These are phyloP conservation scores for Escovopsis sp. DNA, from an alignment of 2,329 filamentous ascomycete genomes.

Conservation along the genomic window DNA sequence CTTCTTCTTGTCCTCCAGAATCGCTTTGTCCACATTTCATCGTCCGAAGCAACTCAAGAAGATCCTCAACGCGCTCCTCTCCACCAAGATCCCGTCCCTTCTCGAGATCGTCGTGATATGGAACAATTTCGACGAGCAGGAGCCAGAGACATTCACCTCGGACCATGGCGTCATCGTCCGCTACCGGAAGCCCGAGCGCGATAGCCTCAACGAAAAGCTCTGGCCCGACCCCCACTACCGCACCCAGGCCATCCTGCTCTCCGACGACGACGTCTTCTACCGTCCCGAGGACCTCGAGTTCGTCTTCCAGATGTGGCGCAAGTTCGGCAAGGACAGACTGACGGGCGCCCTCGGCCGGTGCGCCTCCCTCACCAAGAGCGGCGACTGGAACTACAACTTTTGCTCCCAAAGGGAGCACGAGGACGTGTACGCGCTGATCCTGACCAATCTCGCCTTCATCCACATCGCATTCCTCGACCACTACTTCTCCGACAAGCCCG, in stretches of 20 bases:
- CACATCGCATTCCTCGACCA: constrained; percentile 24
- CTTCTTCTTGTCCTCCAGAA: constrained; percentile 10
- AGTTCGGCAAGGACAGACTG: constrained; percentile 20
- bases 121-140: constrained; percentile 19
- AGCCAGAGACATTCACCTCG: constrained; percentile 16
- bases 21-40: constrained; percentile 22
- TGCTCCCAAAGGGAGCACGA: constrained; percentile 15
- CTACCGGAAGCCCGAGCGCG: constrained; percentile 17
- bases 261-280: constrained; percentile 26
- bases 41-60: constrained; percentile 21
- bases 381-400: constrained; percentile 19
- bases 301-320: constrained; percentile 26
- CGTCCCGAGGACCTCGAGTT: constrained; percentile 23
- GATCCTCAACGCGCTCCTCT: constrained; percentile 16
- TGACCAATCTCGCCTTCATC: constrained; percentile 23
- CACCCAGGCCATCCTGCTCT: constrained; percentile 25
- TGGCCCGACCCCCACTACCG: constrained; percentile 20
- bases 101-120: constrained; percentile 24
- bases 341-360: constrained; percentile 23
- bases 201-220: constrained; percentile 25
- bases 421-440: constrained; percentile 20
- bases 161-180: constrained; percentile 18
- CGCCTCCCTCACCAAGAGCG: constrained; percentile 12
- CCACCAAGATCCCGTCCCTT: constrained; percentile 20
- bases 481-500: constrained; percentile 20